These are phyloP conservation scores for Misopates orontium DNA, from an alignment of 257 asterid species.

Conservation along the genomic window DNA sequence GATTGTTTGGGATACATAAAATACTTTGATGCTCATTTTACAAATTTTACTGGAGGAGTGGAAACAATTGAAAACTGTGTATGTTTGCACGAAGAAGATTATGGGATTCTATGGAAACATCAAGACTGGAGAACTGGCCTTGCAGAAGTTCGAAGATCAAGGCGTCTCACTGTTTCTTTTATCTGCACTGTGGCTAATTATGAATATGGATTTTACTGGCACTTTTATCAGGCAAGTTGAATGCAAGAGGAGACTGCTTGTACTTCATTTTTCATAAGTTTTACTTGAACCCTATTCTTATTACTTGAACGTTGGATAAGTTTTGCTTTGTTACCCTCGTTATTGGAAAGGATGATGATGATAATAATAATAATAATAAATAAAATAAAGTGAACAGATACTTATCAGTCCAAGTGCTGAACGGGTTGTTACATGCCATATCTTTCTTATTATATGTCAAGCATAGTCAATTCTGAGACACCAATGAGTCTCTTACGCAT, in stretches of 20 bases:
- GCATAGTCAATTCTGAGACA: too few species aligned
- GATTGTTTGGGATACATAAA: constrained; percentile 88
- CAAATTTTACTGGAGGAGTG: constrained; percentile 93
- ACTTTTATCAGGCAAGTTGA: constrained; percentile 83
- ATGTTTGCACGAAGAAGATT: constrained; percentile 95
- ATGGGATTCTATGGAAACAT: constrained; percentile 97
- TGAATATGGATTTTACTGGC: constrained; percentile 97
- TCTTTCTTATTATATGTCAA: background rate
- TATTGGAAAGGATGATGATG: too few species aligned
- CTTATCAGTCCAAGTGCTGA: background rate
- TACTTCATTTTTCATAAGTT: constrained; percentile 15
- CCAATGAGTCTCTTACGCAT: background rate
- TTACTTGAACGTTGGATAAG: too few species aligned
- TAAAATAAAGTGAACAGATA: background rate
- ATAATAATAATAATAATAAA: background rate
- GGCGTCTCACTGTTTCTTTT: constrained; percentile 88
- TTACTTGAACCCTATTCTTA: too few species aligned
- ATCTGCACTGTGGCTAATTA: constrained; percentile 99
- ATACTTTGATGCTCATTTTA: constrained; percentile 89
- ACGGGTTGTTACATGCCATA: too few species aligned
- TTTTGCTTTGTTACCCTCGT: too few species aligned
- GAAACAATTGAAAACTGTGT: constrained; percentile 94
- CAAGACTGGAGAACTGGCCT: constrained; percentile 98
- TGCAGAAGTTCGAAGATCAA: constrained; percentile 92
- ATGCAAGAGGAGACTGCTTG: constrained; percentile 21